Percentiles rank a stretch among this genome's conserved stretches.
Evolutionary conservation across 768 basidiomycete genomes (phyloP).

Genomic region (Mycena olivaceomarginata): DNA sequence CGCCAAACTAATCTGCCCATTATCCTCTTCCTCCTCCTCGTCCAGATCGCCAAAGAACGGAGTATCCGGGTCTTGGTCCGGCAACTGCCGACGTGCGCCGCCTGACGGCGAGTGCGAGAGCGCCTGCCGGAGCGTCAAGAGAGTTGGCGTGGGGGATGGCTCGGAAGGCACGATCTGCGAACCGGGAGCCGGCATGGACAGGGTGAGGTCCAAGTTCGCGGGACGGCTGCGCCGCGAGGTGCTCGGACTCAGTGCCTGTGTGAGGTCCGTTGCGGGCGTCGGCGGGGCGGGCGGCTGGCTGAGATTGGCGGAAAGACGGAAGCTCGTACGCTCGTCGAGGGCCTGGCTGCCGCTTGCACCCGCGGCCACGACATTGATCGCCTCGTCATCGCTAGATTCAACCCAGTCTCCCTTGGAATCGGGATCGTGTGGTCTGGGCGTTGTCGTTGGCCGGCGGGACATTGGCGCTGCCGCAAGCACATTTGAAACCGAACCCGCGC

Average conservation of each 20-base stretch:
- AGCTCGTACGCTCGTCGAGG: conserved; percentile 89
- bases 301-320: conserved; percentile 60
- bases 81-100: conserved; percentile 41
- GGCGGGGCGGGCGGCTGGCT: conserved; percentile 52
- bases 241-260: conserved; percentile 38
- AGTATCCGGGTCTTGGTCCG: conserved; percentile 58
- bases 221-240: conserved; percentile 73
- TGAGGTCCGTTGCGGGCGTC: conserved; percentile 45
- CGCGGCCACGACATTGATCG: conserved; percentile 88
- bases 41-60: conserved; percentile 68
- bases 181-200: conserved; percentile 55
- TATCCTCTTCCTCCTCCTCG: conserved; percentile 77
- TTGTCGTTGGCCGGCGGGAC: conserved; percentile 57
- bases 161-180: conserved; percentile 59
- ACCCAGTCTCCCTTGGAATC: conserved; percentile 82
- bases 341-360: conserved; percentile 89
- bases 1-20: conserved; percentile 82
- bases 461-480: conserved; percentile 71
- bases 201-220: conserved; percentile 79
- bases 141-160: conserved; percentile 78
- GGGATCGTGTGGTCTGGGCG: conserved; percentile 58
- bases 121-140: conserved; percentile 81
- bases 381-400: conserved; percentile 91
- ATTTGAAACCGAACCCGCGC: conserved; percentile 75
- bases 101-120: conserved; percentile 68